A percentile compares a stretch with the other conserved stretches of the same genome.
phyloP scores from a whole-genome alignment of 179 eudicot genomes.

The Monotropa hypopitys region DNA sequence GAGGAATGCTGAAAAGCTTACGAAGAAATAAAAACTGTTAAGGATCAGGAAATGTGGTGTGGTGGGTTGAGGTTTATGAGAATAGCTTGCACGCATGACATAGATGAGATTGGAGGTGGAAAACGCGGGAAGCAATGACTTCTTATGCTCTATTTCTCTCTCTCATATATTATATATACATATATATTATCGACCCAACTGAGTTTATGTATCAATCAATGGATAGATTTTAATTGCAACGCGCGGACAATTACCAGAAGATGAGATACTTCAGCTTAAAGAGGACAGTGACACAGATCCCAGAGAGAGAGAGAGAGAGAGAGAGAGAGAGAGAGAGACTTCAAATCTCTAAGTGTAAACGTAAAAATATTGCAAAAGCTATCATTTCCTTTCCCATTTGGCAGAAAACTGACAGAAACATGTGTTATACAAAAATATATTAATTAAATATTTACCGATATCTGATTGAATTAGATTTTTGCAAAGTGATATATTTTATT shows the following conservation, averaged over 20 bases:
- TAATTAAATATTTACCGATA: too few species aligned
- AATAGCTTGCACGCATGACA: conserved; percentile 91
- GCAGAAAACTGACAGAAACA: too few species aligned
- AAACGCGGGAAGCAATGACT: conserved; percentile 51
- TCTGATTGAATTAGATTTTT: too few species aligned
- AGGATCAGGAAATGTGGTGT: conserved; percentile 18
- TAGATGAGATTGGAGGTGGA: conserved; percentile 20
- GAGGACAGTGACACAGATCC: not conserved
- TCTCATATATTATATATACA: not conserved
- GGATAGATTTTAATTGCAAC: not conserved
- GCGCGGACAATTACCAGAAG: conserved; percentile 1
- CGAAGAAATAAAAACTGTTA: conserved; percentile 40
- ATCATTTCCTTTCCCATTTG: not conserved
- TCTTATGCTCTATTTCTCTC: not conserved
- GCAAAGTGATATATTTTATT: too few species aligned
- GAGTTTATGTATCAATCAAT: not conserved
- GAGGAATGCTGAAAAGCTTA: conserved; percentile 34
- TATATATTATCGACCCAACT: not conserved
- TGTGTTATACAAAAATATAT: too few species aligned
- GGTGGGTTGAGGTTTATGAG: conserved; percentile 5
- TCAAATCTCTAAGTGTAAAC: not conserved
- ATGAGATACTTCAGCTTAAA: conserved; percentile 7
- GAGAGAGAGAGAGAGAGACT: not conserved
- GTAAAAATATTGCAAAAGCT: not conserved
- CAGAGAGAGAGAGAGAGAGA: not conserved